phyloP scores from a whole-genome alignment of 495 filamentous ascomycete genomes.

The Pyrenopolyporus hunteri region DNA sequence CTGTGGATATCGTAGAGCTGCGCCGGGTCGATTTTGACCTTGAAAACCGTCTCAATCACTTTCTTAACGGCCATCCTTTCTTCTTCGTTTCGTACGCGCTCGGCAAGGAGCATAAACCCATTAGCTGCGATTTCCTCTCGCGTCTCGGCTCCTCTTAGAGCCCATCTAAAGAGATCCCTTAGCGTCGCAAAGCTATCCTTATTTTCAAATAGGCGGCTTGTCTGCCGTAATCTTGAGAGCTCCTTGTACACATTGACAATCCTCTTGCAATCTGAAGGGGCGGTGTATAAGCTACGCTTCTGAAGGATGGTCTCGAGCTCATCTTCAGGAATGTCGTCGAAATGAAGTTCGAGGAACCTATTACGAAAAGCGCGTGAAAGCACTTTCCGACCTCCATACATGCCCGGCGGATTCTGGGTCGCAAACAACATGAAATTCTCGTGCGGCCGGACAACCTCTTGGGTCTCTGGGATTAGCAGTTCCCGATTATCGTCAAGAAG shows the following conservation, averaged over 20 bases:
- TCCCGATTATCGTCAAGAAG: conserved; percentile 98
- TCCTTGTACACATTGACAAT: conserved; percentile 96
- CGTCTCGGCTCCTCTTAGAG: conserved; percentile 81
- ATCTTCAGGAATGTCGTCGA: conserved; percentile 95
- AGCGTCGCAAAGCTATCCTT: conserved; percentile 97
- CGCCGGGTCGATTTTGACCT: conserved; percentile 76
- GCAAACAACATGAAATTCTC: conserved; percentile 97
- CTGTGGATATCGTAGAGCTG: conserved; percentile 67
- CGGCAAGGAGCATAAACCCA: conserved; percentile 94
- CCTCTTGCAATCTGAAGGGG: conserved; percentile 85
- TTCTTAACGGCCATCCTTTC: conserved; percentile 83
- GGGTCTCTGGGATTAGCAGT: conserved; percentile 94
- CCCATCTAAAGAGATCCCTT: conserved; percentile 96
- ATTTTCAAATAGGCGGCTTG: conserved; percentile 90
- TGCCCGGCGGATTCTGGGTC: conserved; percentile 95
- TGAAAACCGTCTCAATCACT: conserved; percentile 93
- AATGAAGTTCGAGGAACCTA: conserved; percentile 95
- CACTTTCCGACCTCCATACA: conserved; percentile 93
- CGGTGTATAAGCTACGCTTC: conserved; percentile 80
- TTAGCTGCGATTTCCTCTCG: conserved; percentile 88
- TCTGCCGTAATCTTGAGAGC: conserved; percentile 85
- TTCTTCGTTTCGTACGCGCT: conserved; percentile 89
- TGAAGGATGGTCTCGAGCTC: conserved; percentile 93
- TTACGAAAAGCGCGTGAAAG: conserved; percentile 95
- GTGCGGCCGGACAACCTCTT: conserved; percentile 89